A percentile compares a stretch with the other conserved stretches of the same genome.
These are phyloP conservation scores for Acanthamoeba healyi DNA, from an alignment of 208 protist genomes.

Conservation along the genomic window DNA sequence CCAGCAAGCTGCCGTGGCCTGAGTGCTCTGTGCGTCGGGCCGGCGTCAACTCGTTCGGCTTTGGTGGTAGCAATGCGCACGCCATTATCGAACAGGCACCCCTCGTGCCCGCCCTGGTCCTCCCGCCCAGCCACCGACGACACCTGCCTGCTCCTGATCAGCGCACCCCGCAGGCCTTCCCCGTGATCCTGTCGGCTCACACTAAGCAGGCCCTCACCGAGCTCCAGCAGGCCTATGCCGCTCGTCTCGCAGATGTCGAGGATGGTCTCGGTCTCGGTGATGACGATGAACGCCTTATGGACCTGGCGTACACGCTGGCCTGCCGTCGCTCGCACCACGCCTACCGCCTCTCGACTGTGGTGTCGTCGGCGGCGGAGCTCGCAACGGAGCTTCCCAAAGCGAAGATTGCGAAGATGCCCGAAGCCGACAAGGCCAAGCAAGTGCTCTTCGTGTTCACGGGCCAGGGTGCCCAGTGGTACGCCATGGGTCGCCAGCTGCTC, in stretches of 20 bases:
- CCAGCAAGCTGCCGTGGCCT: constrained; percentile 22
- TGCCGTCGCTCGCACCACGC: constrained; percentile 14
- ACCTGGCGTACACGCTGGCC: constrained; percentile 74
- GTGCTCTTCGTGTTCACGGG: constrained; percentile 84
- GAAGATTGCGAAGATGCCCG: constrained; percentile 6
- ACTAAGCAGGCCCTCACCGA: constrained; percentile 63
- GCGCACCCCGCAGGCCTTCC: constrained; percentile 14
- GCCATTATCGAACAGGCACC: constrained; percentile 75
- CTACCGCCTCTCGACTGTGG: constrained; percentile 13
- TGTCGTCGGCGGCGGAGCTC: not conserved
- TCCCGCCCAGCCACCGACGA: not conserved
- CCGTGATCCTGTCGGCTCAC: constrained; percentile 64
- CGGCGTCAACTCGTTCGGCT: constrained; percentile 85
- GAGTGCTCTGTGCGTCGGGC: not conserved
- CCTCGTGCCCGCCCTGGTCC: not conserved
- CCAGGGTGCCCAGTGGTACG: constrained; percentile 84
- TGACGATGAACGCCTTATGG: constrained; percentile 13
- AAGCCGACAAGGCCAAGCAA: not conserved
- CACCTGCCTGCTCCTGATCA: no score
- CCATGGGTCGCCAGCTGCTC: constrained; percentile 81
- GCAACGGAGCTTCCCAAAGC: constrained; percentile 29
- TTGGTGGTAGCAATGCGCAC: constrained; percentile 86
- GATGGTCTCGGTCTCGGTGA: constrained; percentile 4
- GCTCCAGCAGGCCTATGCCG: constrained; percentile 51
- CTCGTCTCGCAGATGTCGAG: not conserved